Evolutionary conservation across 805 yeast species (phyloP), one percentile per base, ranked within the genome.

Genomic region (Lipomyces orientalis): DNA sequence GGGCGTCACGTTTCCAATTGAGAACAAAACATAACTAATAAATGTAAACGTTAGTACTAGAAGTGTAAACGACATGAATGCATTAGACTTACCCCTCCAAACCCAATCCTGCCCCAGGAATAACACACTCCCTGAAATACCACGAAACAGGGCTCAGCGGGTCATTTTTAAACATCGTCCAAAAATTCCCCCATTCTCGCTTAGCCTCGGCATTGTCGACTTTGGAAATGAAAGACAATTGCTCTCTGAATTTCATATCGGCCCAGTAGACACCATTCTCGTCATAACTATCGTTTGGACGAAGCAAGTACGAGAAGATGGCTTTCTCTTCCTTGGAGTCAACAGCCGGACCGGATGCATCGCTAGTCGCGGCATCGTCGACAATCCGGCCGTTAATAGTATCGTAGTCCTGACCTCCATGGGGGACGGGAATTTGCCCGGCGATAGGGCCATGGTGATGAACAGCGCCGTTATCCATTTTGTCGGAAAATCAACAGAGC

Each of bases 251-350:
- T 10, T 79, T 79, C 71, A 79, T 62, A 65, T 79, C 81, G 37
- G 80, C 81, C 81, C 81, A 79, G 75, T 79, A 79, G n/a, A 59
- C 66, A 25, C 81, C 80, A 31, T 77, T 75, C n/a, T 63, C 69
- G 51, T 70, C 69, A 71, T 77, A 79, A 25, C 75, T 65, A 56
- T 79, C 81, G 12, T 67, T 71, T 9, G 81, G 81, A 63, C 76
- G 77, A 35, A 79, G 68, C 10, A 78, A 62, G 61, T 75, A 70
- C 43, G 73, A 73, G 73, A 79, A 78, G 33, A 76, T 75, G 33
- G 75, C 78, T 71, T 76, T 75, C 64, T 78, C 80, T 58, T 75
- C 73, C 70, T 76, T 75, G 37, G 29, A 5, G 16, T 74, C 76
- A 52, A 65, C 59, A 49, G 75, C 75, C 54, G 60, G 52, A 39